Conservation (phyloP, 129 eudicot genomes). For the Saposhnikovia divaricata region DNA sequence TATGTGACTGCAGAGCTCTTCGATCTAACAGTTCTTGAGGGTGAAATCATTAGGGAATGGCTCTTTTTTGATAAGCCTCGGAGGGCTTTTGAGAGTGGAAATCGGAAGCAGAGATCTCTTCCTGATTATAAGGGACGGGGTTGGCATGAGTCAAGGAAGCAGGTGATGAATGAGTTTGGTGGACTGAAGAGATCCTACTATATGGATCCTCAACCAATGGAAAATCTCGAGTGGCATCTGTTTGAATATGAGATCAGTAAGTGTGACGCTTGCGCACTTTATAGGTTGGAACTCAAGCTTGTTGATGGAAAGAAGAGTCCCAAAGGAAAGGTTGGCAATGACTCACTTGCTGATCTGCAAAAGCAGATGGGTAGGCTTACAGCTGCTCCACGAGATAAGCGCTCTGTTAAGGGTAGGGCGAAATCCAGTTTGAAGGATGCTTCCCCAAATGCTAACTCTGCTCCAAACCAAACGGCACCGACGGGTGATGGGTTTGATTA, state of each 20-base stretch:
- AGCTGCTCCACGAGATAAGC: slow-evolving; percentile 64
- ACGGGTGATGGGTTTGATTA: slow-evolving; percentile 39
- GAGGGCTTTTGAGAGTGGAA: slow-evolving; percentile 95
- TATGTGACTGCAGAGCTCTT: slow-evolving; percentile 58
- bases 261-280: slow-evolving; percentile 63
- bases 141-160: slow-evolving; percentile 98
- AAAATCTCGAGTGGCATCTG: slow-evolving; percentile 75
- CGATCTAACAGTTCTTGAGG: slow-evolving; percentile 69
- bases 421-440: slow-evolving; percentile 42
- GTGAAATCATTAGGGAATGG: slow-evolving; percentile 92
- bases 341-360: slow-evolving; percentile 78
- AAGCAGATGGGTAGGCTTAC: slow-evolving; percentile 80
- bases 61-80: slow-evolving; percentile 93
- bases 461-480: slow-evolving; percentile 26
- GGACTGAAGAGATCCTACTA: slow-evolving; percentile 89
- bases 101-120: slow-evolving; percentile 85
- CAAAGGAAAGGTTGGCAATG: slow-evolving; percentile 57
- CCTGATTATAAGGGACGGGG: slow-evolving; percentile 97
- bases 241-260: slow-evolving; percentile 80
- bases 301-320: slow-evolving; percentile 71
- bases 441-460: slow-evolving; percentile 28
- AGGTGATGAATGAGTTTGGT: slow-evolving; percentile 67
- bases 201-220: slow-evolving; percentile 97
- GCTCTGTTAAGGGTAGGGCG: slow-evolving; percentile 44
- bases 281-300: slow-evolving; percentile 78